A percentile compares a stretch with the other conserved stretches of the same genome.
phyloP scores from a whole-genome alignment of 257 asterid genomes.

The Solanum peruvianum region DNA sequence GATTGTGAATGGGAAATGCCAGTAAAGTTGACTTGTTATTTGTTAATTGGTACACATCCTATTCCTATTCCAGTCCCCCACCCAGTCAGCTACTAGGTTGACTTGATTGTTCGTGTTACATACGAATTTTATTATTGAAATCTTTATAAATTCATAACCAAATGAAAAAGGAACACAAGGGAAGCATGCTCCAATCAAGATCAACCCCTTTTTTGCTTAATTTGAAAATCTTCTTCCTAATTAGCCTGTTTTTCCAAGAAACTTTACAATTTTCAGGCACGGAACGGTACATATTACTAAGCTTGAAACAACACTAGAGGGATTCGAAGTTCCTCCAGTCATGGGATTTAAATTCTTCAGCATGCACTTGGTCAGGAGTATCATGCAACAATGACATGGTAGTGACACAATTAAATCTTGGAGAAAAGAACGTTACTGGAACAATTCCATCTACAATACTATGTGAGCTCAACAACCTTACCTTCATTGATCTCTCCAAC shows the following conservation, averaged over 20 bases:
- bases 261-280: constrained; percentile 9
- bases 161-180: background rate
- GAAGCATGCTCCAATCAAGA: background rate
- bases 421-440: background rate
- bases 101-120: background rate
- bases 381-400: background rate
- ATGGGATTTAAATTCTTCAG: constrained; percentile 22
- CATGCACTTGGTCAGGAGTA: constrained; percentile 11
- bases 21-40: background rate
- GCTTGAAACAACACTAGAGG: constrained; percentile 31
- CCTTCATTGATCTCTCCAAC: background rate
- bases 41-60: no score
- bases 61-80: no score
- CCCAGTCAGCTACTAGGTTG: no score
- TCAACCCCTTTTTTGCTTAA: background rate
- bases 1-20: background rate
- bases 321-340: constrained; percentile 13
- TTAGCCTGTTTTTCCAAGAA: constrained; percentile 2
- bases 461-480: constrained; percentile 5
- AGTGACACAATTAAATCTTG: constrained; percentile 1
- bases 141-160: background rate
- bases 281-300: constrained; percentile 16
- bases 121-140: background rate
- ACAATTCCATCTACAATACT: constrained; percentile 17
- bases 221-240: background rate